Evolutionary conservation across 2,329 filamentous ascomycete species (phyloP), one percentile per base, ranked within the genome.

Genomic region (Fusarium mangiferae): DNA sequence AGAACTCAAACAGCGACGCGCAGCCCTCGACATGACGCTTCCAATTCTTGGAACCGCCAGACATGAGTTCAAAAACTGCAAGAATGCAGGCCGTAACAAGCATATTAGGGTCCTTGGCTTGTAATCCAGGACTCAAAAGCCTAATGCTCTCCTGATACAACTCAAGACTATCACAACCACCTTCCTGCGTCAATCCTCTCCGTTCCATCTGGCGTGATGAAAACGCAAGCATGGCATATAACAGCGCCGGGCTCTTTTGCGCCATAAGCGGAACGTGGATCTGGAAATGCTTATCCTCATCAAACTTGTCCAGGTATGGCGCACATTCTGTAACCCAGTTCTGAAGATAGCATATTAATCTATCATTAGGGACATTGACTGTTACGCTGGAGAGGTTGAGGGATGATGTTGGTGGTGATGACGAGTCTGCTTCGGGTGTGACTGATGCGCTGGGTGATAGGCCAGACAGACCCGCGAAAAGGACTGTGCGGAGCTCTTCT

Each of bases 21-120:
- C 87, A 89, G 0, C 88, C 88, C 60, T 90, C 88, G 7, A 90
- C 78, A 77, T 90, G 88, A 3, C 86, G 83, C 14, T 85, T 81
- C 88, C 88, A 90, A 61, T 88, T 87, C 71, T 82, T 83, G 0
- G 86, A 83, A 3, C 83, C 83, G 18, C 83, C 85, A 6, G 84
- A 86, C 79, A 87, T 85, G 79, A 87, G 83, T 65, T 87, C 86
- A 10, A 87, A 77, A 1, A 85, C 83, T 36, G 84, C 85, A 9
- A 87, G 81, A 8, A 87, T 83, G 7, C 85, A 83, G 35, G 84
- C 85, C 7, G 85, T 84, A 12, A 85, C 85, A 26, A 87, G 80
- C 45, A 86, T 83, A 28, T 82, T 84, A 0, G 85, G 83, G 33
- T 85, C 85, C 45, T 83, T 82, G 10, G 82, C 81, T 35, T 85